Evolutionary conservation across 495 filamentous ascomycete species (phyloP), one percentile per base, ranked within the genome.

Genomic region (Penicillium roqueforti): DNA sequence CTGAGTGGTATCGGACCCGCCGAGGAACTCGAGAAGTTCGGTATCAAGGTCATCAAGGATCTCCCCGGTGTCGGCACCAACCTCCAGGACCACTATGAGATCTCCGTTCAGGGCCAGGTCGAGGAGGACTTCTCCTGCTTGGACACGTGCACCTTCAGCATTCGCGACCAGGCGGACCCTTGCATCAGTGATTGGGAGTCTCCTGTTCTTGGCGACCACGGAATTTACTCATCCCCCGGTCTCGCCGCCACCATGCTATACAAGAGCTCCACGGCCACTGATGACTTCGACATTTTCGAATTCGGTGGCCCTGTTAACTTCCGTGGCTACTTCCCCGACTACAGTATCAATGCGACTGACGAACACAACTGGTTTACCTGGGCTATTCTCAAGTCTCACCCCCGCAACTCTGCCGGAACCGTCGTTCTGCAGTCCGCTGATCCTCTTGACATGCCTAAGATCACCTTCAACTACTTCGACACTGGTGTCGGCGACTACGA

Each of bases 31-130:
- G 13, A 60, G 3, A 59, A 59, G 9, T 72, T 77, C 52, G 62
- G 67, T 11, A 85, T 88, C 53, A 62, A 74, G 3, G 68, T 86
- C 0, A 53, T 86, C 0, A 53, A 67, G 26, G 78, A 86, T 56
- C 70, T 84, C 0, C 83, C 85, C 0, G 82, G 80, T 16, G 84
- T 88, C 0, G 86, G 86, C 34, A 73, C 73, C n/a, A 88, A 88
- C 59, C 67, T 88, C 0, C 84, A 87, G 48, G 83, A 88, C 59
- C 82, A 82, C 63, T 81, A 83, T 59, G 83, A 86, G 53, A 74
- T 70, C 22, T 59, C 69, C 32, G 74, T 85, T 3, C 32, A 36
- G 32, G 32, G 7, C 69, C 74, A 28, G 77, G 68, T 47, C 65
- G 73, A 3, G 63, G 39, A 61, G 18, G 66, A 78, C 59, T 80